Percentiles rank a stretch among this genome's conserved stretches.
phyloP scores from a whole-genome alignment of 768 basidiomycete genomes.

The Calocybe indica region DNA sequence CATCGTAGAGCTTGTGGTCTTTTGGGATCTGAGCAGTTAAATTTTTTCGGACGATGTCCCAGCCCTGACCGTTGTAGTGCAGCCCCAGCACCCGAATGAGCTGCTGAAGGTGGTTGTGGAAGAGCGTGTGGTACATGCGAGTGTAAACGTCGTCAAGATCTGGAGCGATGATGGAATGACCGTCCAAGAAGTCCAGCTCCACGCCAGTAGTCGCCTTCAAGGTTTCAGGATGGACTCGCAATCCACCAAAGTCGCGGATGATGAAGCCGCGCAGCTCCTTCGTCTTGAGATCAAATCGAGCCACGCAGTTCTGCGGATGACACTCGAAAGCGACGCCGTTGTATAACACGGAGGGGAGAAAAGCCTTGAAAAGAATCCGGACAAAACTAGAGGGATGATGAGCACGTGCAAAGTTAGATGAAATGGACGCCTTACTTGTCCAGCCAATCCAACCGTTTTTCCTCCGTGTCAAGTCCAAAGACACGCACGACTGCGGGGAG shows the following conservation, averaged over 20 bases:
- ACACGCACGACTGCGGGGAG: conserved; percentile 43
- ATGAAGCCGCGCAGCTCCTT: conserved; percentile 49
- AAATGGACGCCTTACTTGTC: conserved; percentile 30
- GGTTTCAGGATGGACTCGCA: conserved; percentile 47
- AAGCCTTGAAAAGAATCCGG: conserved; percentile 45
- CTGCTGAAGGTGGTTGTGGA: conserved; percentile 57
- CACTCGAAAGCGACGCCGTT: conserved; percentile 57
- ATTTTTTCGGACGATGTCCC: conserved; percentile 42
- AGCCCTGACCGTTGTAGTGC: conserved; percentile 51
- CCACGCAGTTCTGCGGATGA: conserved; percentile 56
- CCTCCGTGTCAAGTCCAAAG: conserved; percentile 45
- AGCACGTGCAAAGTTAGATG: conserved; percentile 3
- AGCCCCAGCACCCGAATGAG: conserved; percentile 51
- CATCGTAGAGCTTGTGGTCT: conserved; percentile 39
- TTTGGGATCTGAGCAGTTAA: conserved; percentile 37
- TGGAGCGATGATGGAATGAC: conserved; percentile 43
- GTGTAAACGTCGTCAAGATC: conserved; percentile 51
- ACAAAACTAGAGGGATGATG: conserved; percentile 29
- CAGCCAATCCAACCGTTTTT: conserved; percentile 43
- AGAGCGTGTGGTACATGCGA: conserved; percentile 51
- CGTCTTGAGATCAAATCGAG: conserved; percentile 42
- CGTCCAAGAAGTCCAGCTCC: conserved; percentile 38
- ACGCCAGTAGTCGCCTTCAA: conserved; percentile 45
- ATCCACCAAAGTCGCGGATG: conserved; percentile 53
- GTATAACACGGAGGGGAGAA: conserved; percentile 45